Evolutionary conservation across 2,329 filamentous ascomycete genomes (phyloP).

Genomic region (Alternaria atra): DNA sequence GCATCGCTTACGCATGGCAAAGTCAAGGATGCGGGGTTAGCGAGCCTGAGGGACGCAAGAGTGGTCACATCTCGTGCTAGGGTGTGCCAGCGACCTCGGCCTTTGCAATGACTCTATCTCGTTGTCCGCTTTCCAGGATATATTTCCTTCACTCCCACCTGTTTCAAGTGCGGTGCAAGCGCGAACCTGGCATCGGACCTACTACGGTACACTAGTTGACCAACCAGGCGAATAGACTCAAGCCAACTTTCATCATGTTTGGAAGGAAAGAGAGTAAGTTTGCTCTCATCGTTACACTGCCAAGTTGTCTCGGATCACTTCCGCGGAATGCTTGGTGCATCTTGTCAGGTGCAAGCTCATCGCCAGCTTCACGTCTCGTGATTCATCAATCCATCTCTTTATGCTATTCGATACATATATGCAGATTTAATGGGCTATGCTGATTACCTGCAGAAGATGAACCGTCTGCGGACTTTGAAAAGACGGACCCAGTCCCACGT

Average conservation of each 20-base stretch:
- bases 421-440: slow-evolving; percentile 1
- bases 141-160: slow-evolving; percentile 5
- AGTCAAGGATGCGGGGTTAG: slow-evolving; percentile 35
- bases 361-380: not conserved
- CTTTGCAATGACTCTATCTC: slow-evolving; percentile 6
- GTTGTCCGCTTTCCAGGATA: slow-evolving; percentile 1
- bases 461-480: slow-evolving; percentile 27
- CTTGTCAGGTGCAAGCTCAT: slow-evolving; percentile 11
- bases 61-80: slow-evolving; percentile 17
- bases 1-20: slow-evolving; percentile 12
- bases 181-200: not conserved
- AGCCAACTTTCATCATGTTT: slow-evolving; percentile 36
- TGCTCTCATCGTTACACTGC: slow-evolving; percentile 10
- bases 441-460: slow-evolving; percentile 28
- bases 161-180: slow-evolving; percentile 6
- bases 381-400: not conserved
- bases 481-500: slow-evolving; percentile 26
- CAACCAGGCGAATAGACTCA: not conserved
- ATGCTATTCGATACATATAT: not conserved
- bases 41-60: slow-evolving; percentile 14
- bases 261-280: slow-evolving; percentile 46
- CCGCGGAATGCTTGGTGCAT: slow-evolving; percentile 5
- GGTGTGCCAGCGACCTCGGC: slow-evolving; percentile 29
- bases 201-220: slow-evolving; percentile 9
- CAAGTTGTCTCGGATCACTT: slow-evolving; percentile 14